These are phyloP conservation scores for Termitomyces heimii DNA, from an alignment of 768 basidiomycete genomes.

Conservation along the genomic window DNA sequence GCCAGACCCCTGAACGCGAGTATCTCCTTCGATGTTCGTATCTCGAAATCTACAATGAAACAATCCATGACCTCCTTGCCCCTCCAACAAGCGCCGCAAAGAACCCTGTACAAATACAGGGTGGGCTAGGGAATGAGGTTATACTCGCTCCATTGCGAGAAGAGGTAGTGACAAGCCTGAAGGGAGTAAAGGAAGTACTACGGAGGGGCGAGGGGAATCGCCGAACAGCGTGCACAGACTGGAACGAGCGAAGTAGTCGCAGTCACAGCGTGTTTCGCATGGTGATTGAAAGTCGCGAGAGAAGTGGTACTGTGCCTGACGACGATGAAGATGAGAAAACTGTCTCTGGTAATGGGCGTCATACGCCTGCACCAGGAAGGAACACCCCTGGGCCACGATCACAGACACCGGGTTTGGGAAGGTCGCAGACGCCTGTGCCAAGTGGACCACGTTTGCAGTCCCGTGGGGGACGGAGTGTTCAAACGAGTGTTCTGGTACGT, in stretches of 20 bases:
- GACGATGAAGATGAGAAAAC: slow-evolving; percentile 35
- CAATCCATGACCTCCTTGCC: slow-evolving; percentile 80
- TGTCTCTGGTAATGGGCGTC: slow-evolving; percentile 22
- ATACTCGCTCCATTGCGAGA: slow-evolving; percentile 76
- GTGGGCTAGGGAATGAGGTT: slow-evolving; percentile 51
- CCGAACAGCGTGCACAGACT: slow-evolving; percentile 94
- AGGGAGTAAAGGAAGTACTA: slow-evolving; percentile 80
- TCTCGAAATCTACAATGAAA: slow-evolving; percentile 96
- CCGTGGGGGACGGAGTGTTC: slow-evolving; percentile 73
- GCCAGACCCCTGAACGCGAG: slow-evolving; percentile 69
- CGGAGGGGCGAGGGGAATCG: slow-evolving; percentile 82
- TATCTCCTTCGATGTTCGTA: slow-evolving; percentile 96
- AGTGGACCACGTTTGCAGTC: slow-evolving; percentile 60
- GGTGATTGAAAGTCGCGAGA: slow-evolving; percentile 83
- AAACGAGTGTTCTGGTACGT: slow-evolving; percentile 64
- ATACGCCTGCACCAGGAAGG: slow-evolving; percentile 23
- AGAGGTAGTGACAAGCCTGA: slow-evolving; percentile 89
- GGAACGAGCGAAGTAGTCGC: slow-evolving; percentile 93
- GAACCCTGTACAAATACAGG: slow-evolving; percentile 70
- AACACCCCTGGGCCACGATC: slow-evolving; percentile 34
- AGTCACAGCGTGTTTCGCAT: slow-evolving; percentile 94
- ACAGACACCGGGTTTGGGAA: slow-evolving; percentile 41
- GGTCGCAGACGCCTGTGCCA: slow-evolving; percentile 36
- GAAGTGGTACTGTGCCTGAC: slow-evolving; percentile 28
- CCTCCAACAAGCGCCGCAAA: slow-evolving; percentile 48